Evolutionary conservation across 371 early-diverging fungal species (phyloP).

Genomic region (Nematocida displodere): DNA sequence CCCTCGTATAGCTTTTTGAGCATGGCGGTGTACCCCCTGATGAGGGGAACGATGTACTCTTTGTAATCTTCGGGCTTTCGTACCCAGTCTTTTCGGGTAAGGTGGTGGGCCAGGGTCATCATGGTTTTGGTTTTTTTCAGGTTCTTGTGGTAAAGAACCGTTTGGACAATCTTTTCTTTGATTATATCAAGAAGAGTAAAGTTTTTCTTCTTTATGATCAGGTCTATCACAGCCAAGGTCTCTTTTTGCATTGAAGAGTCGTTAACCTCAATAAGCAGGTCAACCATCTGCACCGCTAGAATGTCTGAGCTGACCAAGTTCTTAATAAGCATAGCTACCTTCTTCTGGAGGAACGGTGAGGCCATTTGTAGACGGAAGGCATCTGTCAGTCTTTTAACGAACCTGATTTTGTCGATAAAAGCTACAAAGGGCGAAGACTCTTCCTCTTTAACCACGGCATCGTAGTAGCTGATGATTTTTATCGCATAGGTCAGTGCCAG

Average conservation of each 20-base stretch:
- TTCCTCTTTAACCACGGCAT: neutral
- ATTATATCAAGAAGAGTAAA: neutral
- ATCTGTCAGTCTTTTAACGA: conserved; percentile 2
- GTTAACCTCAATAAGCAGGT: conserved; percentile 19
- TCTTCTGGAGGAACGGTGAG: conserved; percentile 17
- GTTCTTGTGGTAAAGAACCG: conserved; percentile 25
- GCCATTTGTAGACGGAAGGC: neutral
- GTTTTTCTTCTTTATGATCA: conserved; percentile 4
- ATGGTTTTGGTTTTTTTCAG: neutral
- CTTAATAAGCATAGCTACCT: conserved; percentile 5
- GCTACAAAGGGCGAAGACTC: neutral
- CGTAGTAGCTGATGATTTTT: conserved; percentile 35
- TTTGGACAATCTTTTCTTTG: conserved; percentile 28
- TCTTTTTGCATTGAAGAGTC: conserved; percentile 1
- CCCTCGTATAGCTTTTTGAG: conserved; percentile 13
- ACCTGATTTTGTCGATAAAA: conserved; percentile 26
- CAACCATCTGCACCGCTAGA: neutral
- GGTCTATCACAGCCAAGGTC: neutral
- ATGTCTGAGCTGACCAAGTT: neutral
- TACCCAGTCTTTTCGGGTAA: conserved; percentile 1
- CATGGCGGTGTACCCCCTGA: neutral
- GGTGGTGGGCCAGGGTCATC: neutral
- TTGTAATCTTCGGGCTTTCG: neutral
- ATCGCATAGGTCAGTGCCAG: conserved; percentile 31
- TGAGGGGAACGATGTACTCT: conserved; percentile 22